Evolutionary conservation across 768 basidiomycete genomes (phyloP), one percentile per base, ranked within the genome.

Genomic region (Guyanaporus albipodus): DNA sequence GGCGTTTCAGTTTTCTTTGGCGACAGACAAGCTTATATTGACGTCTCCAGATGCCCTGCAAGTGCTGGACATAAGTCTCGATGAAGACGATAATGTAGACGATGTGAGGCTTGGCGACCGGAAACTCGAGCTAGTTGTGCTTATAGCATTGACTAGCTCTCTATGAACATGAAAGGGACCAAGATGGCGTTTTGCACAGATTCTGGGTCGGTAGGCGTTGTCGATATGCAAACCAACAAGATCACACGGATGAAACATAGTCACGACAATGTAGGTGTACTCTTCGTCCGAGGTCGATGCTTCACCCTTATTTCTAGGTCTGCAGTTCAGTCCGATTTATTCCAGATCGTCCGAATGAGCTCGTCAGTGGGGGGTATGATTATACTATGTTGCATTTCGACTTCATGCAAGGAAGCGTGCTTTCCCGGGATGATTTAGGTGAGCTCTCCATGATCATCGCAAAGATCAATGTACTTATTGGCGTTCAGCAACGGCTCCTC

Each of bases 331-430:
- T 85, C 31, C 77, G 71, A 49, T 91, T 88, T 60, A 78, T 91
- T 48, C 83, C 86, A 7, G 76, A 76, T 58, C 73, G 87, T 19
- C 79, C 85, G 4, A 73, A 71, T 34, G 90, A 91, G 61, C 58
- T 89, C 11, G 73, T 92, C 19, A 88, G 84, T 49, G 87, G 80
- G 6, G 89, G 89, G 2, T 91, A 85, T 56, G 90, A 92, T 54
- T 77, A 73, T 32, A 67, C 72, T 4, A 55, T 91, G 21, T 60
- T 86, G 12, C 89, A 91, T 57, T 83, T 80, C 56, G 85, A 90
- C 55, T 76, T 76, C 47, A 54, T 56, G 12, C 79, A 79, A 64
- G 74, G 78, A 23, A 77, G 67, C 23, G 40, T 78, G 7, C 66
- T 87, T 33, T 86, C 87, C 4, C 73, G 74, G 28, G 70, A 74